Evolutionary conservation across 2,329 filamentous ascomycete species (phyloP).

Genomic region (Ceratocystis diversiconidia): DNA sequence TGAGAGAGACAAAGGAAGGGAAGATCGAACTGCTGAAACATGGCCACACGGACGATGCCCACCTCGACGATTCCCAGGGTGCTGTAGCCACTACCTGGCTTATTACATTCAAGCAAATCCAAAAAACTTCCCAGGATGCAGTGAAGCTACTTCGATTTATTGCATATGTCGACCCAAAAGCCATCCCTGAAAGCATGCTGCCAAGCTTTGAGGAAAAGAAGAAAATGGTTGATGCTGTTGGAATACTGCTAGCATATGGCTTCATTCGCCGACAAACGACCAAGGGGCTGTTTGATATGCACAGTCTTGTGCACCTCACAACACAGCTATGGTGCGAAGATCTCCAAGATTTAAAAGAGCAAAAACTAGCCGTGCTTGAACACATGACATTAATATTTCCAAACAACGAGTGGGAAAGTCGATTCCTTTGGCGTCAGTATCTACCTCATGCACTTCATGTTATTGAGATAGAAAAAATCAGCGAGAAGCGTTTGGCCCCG

Average conservation of each 20-base stretch:
- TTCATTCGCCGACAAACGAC: background rate
- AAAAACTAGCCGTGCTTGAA: background rate
- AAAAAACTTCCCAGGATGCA: background rate
- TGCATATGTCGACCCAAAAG: background rate
- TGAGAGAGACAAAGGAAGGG: background rate
- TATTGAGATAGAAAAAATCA: background rate
- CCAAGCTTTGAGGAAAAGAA: background rate
- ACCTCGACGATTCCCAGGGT: background rate
- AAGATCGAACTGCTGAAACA: background rate
- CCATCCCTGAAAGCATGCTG: background rate
- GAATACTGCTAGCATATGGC: background rate
- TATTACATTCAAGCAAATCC: background rate
- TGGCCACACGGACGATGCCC: background rate
- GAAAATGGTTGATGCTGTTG: background rate
- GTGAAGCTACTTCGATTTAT: background rate
- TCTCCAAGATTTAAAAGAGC: background rate
- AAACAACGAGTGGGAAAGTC: fast-evolving
- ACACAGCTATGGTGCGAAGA: background rate
- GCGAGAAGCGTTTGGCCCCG: too few species aligned
- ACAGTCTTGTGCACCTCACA: background rate
- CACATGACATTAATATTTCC: background rate
- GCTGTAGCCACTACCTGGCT: background rate
- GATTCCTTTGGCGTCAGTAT: background rate
- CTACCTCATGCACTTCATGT: background rate
- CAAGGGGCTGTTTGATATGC: background rate